Conservation (phyloP, 306 rosid genomes). For the Cucurbita ficifolia region DNA sequence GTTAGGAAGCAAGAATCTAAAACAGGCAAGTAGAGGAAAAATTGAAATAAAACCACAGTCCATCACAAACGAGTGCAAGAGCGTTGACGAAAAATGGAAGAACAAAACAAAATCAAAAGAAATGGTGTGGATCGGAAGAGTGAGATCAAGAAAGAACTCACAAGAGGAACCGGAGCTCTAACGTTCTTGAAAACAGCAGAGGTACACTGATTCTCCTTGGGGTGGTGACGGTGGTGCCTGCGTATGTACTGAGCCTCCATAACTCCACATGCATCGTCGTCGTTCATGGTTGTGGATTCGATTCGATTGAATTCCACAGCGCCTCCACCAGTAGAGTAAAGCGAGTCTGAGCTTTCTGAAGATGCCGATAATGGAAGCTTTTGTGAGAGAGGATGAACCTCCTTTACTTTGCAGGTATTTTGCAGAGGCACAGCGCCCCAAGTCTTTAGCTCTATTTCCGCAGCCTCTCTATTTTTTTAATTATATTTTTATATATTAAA, state of each 20-base stretch:
- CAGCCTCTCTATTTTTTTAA: background rate
- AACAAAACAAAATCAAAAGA: background rate
- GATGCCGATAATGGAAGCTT: background rate
- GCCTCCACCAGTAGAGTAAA: background rate
- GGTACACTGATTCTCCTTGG: conserved; percentile 70
- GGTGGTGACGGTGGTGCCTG: conserved; percentile 66
- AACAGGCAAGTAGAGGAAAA: background rate
- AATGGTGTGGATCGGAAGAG: background rate
- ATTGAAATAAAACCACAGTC: background rate
- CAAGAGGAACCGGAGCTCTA: conserved; percentile 79
- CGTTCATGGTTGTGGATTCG: conserved; percentile 24
- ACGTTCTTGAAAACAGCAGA: conserved; percentile 74
- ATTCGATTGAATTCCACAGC: background rate
- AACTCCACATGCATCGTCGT: conserved; percentile 24
- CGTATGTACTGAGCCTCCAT: conserved; percentile 60
- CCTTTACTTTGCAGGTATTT: background rate
- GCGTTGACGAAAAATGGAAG: background rate
- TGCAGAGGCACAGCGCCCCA: background rate
- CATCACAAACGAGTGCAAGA: background rate
- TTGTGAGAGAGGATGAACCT: background rate
- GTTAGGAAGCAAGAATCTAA: background rate
- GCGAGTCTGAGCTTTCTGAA: background rate
- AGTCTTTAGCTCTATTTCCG: background rate
- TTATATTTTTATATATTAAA: background rate
- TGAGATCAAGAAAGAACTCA: conserved; percentile 10